Base-by-base conservation (phyloP, 2,329 filamentous ascomycete genomes). In the Emergomyces africanus region DNA sequence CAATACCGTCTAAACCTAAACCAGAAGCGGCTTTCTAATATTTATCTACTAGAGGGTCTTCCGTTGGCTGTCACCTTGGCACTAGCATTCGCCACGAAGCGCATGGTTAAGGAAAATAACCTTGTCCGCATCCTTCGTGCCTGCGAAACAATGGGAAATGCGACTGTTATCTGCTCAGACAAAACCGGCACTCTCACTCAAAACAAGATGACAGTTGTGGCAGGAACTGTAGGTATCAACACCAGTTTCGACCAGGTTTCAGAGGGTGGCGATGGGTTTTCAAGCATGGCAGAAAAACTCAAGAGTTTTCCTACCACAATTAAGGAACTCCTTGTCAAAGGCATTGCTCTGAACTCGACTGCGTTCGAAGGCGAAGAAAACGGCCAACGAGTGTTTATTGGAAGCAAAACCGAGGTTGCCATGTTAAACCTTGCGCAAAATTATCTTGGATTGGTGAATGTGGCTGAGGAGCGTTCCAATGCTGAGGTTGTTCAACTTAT, bases 61-160 rank as follows among this genome's bases (percentile, higher is more conserved):
- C 87, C 87, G 4, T 78, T 90, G 51, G 87, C 87, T 23, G 87
- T 90, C n/a, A 90, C 87, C 0, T 76, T 90, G 30, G 87, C 87
- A 18, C 75, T 90, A 50, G 87, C 87, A 10, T 90, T 89, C 70
- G 87, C 87, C 4, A 90, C 87, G 0, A 88, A 83, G 12, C 82
- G 85, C 59, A 90, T 90, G 87, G 73, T 89, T 60, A 86, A 83
- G 65, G 87, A 90, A 71, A 87, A 88, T 73, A 90, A 90, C 66
- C 74, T 90, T 60, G 87, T 90, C 50, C 83, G 87, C 41, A 85
- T 89, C 60, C 78, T 90, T 59, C 87, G 88, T 67, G 86, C 87
- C 25, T 90, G 87, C 66, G 87, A 90, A 71, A 88, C 88, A 51
- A 90, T 90, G 87, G 87, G 87, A 57, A 90, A 89, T 67, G 87